Percentiles rank a stretch among this genome's conserved stretches.
These are phyloP conservation scores for Nepenthes mirabilis DNA, from an alignment of 148 eudicot genomes.

Conservation along the genomic window DNA sequence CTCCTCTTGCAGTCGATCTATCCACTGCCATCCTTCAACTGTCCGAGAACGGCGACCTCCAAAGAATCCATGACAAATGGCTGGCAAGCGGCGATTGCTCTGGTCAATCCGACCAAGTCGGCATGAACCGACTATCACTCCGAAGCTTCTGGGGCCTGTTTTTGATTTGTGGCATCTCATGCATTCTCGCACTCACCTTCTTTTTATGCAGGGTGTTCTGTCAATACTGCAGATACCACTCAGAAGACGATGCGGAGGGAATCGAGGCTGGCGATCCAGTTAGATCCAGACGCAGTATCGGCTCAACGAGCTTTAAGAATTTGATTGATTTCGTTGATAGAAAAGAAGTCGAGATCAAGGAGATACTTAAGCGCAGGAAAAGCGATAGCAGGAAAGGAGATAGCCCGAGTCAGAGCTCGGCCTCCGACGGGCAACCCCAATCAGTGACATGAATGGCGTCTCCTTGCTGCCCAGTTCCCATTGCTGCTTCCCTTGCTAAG, in stretches of 20 bases:
- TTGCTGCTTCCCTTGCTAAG: too few species aligned
- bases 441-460: not conserved
- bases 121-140: conserved; percentile 46
- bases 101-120: conserved; percentile 19
- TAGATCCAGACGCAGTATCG: conserved; percentile 18
- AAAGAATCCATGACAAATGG: conserved; percentile 81
- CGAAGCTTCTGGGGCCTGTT: conserved; percentile 92
- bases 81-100: conserved; percentile 36
- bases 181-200: conserved; percentile 40
- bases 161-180: conserved; percentile 64
- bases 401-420: conserved; percentile 17
- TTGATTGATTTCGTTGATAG: conserved; percentile 46
- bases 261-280: conserved; percentile 27
- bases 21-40: conserved; percentile 73
- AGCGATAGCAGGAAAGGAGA: conserved; percentile 16
- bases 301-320: conserved; percentile 45
- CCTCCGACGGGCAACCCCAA: conserved; percentile 15
- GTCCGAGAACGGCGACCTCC: conserved; percentile 65
- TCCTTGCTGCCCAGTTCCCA: not conserved
- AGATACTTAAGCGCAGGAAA: conserved; percentile 28
- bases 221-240: conserved; percentile 47
- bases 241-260: conserved; percentile 24
- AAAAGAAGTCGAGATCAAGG: conserved; percentile 58
- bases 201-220: conserved; percentile 39
- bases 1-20: conserved; percentile 67